phyloP scores from a whole-genome alignment of 2,329 filamentous ascomycete genomes.

The Colletotrichum agaves region DNA sequence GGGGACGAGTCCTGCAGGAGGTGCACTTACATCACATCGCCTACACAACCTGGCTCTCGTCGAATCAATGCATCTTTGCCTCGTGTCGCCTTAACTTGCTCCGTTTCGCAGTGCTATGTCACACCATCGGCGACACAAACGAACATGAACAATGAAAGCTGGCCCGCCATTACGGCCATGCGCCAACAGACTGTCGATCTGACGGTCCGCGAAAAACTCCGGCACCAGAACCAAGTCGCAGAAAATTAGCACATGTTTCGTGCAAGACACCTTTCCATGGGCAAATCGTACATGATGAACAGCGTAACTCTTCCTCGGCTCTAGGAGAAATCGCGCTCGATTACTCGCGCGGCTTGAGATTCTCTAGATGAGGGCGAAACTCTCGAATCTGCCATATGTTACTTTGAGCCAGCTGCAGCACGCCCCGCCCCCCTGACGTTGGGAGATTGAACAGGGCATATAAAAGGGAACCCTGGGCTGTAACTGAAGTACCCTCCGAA shows the following conservation, averaged over 20 bases:
- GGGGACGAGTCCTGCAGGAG: conserved; percentile 9
- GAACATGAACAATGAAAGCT: background rate
- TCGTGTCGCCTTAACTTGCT: background rate
- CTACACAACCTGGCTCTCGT: background rate
- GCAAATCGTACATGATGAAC: conserved; percentile 1
- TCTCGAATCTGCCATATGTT: background rate
- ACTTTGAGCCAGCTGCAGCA: background rate
- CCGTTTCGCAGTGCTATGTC: background rate
- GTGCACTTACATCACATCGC: conserved; percentile 14
- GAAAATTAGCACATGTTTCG: conserved; percentile 3
- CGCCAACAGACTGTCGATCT: background rate
- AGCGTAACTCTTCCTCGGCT: conserved; percentile 1
- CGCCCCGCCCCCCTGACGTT: conserved; percentile 2
- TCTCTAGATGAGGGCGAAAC: background rate
- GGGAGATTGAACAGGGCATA: background rate
- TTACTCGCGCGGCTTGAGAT: background rate
- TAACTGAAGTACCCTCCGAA: background rate
- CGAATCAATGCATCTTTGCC: background rate
- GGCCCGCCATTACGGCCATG: background rate
- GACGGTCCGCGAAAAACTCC: background rate
- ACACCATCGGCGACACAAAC: conserved; percentile 1
- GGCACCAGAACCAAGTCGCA: conserved; percentile 3
- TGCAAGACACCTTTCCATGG: conserved; percentile 10
- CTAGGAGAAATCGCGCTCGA: background rate
- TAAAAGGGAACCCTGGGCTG: conserved; percentile 1